Conservation (phyloP, 345 rosid genomes). For the Eucalyptus cloeziana region DNA sequence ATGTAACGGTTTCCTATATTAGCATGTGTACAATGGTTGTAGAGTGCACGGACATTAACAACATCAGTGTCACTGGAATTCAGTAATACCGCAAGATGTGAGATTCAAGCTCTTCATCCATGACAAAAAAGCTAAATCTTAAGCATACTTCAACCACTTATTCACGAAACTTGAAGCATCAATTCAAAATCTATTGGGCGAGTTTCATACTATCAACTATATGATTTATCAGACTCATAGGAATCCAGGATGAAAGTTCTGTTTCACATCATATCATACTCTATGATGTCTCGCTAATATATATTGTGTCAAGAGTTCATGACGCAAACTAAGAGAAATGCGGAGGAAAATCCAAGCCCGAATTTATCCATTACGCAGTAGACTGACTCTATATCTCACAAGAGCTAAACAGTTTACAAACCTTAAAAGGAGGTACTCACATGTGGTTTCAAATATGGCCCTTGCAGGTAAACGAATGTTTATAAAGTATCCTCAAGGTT, state of each 20-base stretch:
- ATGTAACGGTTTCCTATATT: neutral
- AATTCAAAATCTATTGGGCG: neutral
- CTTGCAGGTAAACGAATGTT: neutral
- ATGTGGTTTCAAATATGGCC: neutral
- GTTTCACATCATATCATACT: neutral
- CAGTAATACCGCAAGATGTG: neutral
- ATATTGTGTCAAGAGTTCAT: neutral
- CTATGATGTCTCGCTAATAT: neutral
- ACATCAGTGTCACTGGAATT: no score
- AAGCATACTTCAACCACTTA: neutral
- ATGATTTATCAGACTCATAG: neutral
- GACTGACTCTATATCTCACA: neutral
- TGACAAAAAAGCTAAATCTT: neutral
- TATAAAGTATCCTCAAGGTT: constrained; percentile 19
- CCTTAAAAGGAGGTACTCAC: neutral
- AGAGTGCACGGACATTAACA: no score
- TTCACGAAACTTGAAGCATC: neutral
- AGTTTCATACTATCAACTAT: neutral
- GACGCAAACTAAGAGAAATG: neutral
- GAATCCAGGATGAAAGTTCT: neutral
- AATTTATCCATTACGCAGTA: neutral
- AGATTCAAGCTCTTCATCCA: neutral
- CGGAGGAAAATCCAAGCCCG: neutral
- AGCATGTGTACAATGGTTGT: neutral
- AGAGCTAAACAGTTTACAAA: neutral